Conservation (phyloP, 768 basidiomycete genomes). For the Ramaria rubella region DNA sequence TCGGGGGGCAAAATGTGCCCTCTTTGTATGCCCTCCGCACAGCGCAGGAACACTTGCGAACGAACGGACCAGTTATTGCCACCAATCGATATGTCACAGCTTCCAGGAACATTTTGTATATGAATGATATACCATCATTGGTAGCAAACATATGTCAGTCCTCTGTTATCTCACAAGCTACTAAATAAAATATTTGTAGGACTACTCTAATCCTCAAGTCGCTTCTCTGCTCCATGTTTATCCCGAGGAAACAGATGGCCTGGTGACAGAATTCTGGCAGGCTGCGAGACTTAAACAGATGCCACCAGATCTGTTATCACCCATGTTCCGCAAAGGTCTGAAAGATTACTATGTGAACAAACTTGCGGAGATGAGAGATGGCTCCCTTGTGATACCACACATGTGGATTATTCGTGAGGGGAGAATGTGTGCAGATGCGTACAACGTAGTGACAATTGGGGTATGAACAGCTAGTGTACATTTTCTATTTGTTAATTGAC, state of each 20-base stretch:
- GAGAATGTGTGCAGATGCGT: not conserved
- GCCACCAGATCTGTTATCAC: conserved; percentile 9
- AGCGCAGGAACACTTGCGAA: not conserved
- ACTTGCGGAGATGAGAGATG: conserved; percentile 6
- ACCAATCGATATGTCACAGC: not conserved
- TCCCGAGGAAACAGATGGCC: not conserved
- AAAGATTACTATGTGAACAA: conserved; percentile 18
- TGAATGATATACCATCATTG: not conserved
- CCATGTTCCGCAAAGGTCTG: conserved; percentile 12
- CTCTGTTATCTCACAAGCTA: too few relatives aligned
- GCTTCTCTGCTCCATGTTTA: not conserved
- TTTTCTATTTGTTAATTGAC: not conserved
- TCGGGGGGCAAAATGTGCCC: not conserved
- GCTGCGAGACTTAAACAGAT: not conserved
- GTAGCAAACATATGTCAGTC: not conserved
- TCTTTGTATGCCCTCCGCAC: not conserved
- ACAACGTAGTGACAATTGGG: not conserved
- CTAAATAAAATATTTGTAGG: not conserved
- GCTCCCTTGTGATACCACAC: conserved; percentile 2
- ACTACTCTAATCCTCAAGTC: conserved; percentile 1
- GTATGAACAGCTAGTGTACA: not conserved
- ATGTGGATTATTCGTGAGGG: not conserved
- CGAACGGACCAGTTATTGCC: not conserved
- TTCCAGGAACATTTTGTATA: not conserved
- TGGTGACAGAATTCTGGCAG: not conserved